Conservation (phyloP, 202 grass and related monocot species). For the Digitaria exilis region DNA sequence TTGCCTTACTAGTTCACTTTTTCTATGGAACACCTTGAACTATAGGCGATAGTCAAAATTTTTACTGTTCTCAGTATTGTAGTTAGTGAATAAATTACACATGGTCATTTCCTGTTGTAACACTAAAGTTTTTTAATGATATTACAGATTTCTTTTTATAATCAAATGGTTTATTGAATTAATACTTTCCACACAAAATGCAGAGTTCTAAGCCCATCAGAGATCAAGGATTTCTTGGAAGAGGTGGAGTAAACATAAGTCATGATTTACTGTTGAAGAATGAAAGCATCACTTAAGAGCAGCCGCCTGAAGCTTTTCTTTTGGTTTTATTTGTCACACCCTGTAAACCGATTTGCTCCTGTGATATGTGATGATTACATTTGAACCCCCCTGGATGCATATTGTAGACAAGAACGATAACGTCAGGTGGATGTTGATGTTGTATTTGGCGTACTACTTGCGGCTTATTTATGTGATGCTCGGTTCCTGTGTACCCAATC, state of each 20-base stretch:
- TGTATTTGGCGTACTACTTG: no score
- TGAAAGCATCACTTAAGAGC: background rate
- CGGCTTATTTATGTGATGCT: background rate
- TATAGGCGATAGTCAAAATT: background rate
- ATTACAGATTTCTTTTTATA: conserved; percentile 3
- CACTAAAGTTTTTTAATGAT: background rate
- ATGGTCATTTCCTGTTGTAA: background rate
- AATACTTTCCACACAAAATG: conserved; percentile 32
- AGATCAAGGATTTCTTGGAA: conserved; percentile 89
- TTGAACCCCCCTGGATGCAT: conserved; percentile 24
- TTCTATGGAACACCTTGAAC: background rate
- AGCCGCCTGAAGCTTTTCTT: conserved; percentile 37
- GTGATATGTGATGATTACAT: conserved; percentile 11
- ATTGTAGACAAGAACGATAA: conserved; percentile 30
- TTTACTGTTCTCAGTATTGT: background rate
- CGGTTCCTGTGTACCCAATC: background rate
- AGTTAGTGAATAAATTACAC: background rate
- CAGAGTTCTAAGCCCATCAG: conserved; percentile 79
- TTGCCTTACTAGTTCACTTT: background rate
- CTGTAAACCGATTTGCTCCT: conserved; percentile 44
- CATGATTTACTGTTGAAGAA: background rate
- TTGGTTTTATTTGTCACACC: conserved; percentile 16
- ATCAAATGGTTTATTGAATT: conserved; percentile 24
- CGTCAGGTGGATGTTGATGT: conserved; percentile 35
- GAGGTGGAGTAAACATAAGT: conserved; percentile 68